Conservation (phyloP, 345 rosid genomes). For the Pseudoturritis turrita region DNA sequence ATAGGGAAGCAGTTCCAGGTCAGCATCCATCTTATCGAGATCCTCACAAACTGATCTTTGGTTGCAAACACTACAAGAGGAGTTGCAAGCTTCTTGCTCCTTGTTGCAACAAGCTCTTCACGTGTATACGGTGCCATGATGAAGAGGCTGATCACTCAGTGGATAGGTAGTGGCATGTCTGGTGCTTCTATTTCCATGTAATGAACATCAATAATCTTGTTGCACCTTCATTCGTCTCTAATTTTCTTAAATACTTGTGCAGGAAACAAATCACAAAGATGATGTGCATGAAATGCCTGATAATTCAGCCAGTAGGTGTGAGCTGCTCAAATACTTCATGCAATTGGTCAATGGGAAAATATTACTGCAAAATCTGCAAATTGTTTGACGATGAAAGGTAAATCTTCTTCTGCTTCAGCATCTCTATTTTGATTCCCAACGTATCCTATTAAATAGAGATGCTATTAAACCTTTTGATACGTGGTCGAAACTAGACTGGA, state of each 20-base stretch:
- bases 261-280: slow-evolving; percentile 62
- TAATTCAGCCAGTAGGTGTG: slow-evolving; percentile 56
- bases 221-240: not conserved
- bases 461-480: too few relatives aligned
- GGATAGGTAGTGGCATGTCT: slow-evolving; percentile 51
- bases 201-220: not conserved
- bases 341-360: slow-evolving; percentile 59
- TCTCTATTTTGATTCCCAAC: not conserved
- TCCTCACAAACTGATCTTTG: slow-evolving; percentile 31
- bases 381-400: slow-evolving; percentile 75
- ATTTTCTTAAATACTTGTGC: slow-evolving; percentile 8
- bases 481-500: too few relatives aligned
- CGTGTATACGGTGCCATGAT: slow-evolving; percentile 83
- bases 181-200: not conserved
- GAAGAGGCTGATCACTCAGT: slow-evolving; percentile 64
- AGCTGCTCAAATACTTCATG: slow-evolving; percentile 58
- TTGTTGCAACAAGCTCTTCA: slow-evolving; percentile 65
- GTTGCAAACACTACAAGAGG: slow-evolving; percentile 85
- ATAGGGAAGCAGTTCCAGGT: slow-evolving; percentile 47
- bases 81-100: slow-evolving; percentile 62
- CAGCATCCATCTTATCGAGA: slow-evolving; percentile 59
- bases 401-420: not conserved
- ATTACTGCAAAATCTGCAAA: slow-evolving; percentile 78
- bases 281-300: slow-evolving; percentile 89
- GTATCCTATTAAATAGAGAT: too few relatives aligned